phyloP scores from a whole-genome alignment of 352 stramenopile species.

The Blastocystis sp. region DNA sequence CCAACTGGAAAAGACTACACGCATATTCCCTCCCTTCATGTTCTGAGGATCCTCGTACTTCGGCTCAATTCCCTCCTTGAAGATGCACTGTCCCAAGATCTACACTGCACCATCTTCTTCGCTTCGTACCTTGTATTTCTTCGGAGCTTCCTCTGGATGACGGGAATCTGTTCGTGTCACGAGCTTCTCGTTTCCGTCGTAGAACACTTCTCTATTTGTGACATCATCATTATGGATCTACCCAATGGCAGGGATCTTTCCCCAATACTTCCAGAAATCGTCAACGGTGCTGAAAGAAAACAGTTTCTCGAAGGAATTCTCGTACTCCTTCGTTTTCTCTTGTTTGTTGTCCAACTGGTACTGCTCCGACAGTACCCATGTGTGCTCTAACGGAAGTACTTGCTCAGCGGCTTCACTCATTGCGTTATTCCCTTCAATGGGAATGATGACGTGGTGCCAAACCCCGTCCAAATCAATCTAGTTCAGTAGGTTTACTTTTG shows the following conservation, averaged over 20 bases:
- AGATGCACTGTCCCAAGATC: constrained; percentile 61
- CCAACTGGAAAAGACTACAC: neutral
- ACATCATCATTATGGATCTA: neutral
- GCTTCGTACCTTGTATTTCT: neutral
- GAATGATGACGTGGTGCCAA: neutral
- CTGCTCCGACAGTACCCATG: constrained; percentile 75
- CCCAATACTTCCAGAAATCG: constrained; percentile 79
- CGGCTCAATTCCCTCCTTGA: constrained; percentile 74
- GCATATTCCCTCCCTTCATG: constrained; percentile 70
- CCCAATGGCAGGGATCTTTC: constrained; percentile 68
- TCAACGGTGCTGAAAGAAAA: constrained; percentile 74
- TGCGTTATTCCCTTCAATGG: neutral
- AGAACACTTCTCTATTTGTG: constrained; percentile 35
- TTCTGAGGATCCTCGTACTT: constrained; percentile 78
- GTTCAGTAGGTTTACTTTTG: too few relatives aligned
- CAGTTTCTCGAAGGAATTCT: constrained; percentile 74
- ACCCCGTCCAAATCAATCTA: neutral
- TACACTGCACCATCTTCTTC: neutral
- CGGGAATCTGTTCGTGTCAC: neutral
- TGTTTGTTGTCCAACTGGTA: constrained; percentile 63
- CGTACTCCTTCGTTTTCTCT: constrained; percentile 71
- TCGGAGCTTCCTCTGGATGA: neutral
- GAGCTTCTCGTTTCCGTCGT: constrained; percentile 46
- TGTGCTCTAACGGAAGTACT: constrained; percentile 68
- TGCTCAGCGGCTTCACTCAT: constrained; percentile 63